A percentile compares a stretch with the other conserved stretches of the same genome.
phyloP scores from a whole-genome alignment of 345 rosid species.

The Camelina neglecta region DNA sequence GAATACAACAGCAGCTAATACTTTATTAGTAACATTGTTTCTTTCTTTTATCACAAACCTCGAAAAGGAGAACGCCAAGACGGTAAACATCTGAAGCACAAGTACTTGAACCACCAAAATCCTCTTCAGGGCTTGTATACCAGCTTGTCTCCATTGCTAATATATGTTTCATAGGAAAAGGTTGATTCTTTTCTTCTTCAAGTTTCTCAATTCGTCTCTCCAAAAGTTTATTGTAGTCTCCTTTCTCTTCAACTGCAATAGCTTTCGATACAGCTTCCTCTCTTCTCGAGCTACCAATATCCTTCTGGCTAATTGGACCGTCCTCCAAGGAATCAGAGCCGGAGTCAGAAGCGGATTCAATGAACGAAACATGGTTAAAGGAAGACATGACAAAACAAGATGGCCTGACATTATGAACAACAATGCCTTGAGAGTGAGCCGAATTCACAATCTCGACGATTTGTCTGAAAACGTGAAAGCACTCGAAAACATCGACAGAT shows the following conservation, averaged over 20 bases:
- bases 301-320: slow-evolving; percentile 57
- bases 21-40: neutral
- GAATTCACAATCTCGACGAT: slow-evolving; percentile 80
- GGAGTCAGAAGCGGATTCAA: slow-evolving; percentile 92
- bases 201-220: slow-evolving; percentile 48
- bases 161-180: slow-evolving; percentile 88
- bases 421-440: slow-evolving; percentile 93
- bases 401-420: slow-evolving; percentile 89
- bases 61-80: slow-evolving; percentile 89
- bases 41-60: slow-evolving; percentile 54
- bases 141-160: slow-evolving; percentile 83
- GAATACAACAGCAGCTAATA: slow-evolving; percentile 22
- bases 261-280: slow-evolving; percentile 51
- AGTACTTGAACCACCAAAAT: slow-evolving; percentile 59
- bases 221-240: slow-evolving; percentile 51
- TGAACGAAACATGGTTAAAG: slow-evolving; percentile 87
- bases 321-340: slow-evolving; percentile 93
- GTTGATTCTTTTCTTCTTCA: slow-evolving; percentile 64
- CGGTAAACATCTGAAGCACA: slow-evolving; percentile 91
- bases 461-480: slow-evolving; percentile 94
- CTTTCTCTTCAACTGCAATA: slow-evolving; percentile 17
- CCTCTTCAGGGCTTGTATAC: slow-evolving; percentile 94
- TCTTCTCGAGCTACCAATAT: slow-evolving; percentile 47
- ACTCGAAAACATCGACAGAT: slow-evolving; percentile 71
- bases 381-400: slow-evolving; percentile 97